These are phyloP conservation scores for Incumbomyces delicatus DNA, from an alignment of 2,329 filamentous ascomycete genomes.

Conservation along the genomic window DNA sequence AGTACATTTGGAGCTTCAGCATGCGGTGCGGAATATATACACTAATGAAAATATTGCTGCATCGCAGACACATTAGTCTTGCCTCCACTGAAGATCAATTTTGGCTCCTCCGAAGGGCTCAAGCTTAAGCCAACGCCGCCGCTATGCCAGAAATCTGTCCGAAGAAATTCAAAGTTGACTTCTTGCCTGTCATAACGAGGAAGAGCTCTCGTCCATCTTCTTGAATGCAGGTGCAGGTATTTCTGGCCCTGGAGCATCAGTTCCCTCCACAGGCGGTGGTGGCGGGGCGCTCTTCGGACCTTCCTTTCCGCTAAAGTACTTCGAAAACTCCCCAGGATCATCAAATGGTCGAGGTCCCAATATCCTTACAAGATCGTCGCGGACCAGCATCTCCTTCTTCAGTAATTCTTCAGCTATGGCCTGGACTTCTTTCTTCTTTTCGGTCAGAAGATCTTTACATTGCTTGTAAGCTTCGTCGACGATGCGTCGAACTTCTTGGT, in stretches of 20 bases:
- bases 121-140: slow-evolving; percentile 1
- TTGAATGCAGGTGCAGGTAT: slow-evolving; percentile 20
- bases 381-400: slow-evolving; percentile 77
- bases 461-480: slow-evolving; percentile 87
- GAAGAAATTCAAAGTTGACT: not conserved
- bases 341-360: slow-evolving; percentile 76
- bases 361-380: slow-evolving; percentile 73
- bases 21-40: not conserved
- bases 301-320: slow-evolving; percentile 66
- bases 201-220: slow-evolving; percentile 9
- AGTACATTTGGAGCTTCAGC: not conserved
- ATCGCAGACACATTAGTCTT: too few relatives aligned
- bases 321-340: slow-evolving; percentile 79
- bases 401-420: slow-evolving; percentile 88
- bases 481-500: slow-evolving; percentile 81
- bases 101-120: too few relatives aligned
- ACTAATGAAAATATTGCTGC: not conserved
- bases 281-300: slow-evolving; percentile 44
- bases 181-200: not conserved
- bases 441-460: slow-evolving; percentile 70
- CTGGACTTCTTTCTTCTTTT: slow-evolving; percentile 81
- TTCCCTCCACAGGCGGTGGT: slow-evolving; percentile 18
- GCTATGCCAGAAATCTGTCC: slow-evolving; percentile 2
- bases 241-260: slow-evolving; percentile 16
- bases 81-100: too few relatives aligned